Evolutionary conservation across 768 basidiomycete genomes (phyloP), one percentile per base, ranked within the genome.

Genomic region (Serendipita sp.): DNA sequence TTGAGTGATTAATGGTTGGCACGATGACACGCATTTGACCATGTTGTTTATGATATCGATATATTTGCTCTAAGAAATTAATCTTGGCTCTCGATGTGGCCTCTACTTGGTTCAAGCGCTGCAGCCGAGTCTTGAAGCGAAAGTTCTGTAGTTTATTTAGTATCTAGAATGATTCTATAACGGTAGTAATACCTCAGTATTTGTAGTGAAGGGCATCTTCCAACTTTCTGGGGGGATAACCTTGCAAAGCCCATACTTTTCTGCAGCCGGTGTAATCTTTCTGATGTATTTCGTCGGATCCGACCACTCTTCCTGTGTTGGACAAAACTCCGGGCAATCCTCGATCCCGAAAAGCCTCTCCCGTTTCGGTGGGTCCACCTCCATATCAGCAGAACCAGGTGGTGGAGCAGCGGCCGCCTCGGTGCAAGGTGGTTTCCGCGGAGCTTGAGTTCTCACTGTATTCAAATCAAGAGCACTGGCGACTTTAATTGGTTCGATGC

Each of bases 41-140:
- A 75, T 94, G 92, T 73, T 97, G 94, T 69, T 89, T 87, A 75
- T 98, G 96, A 74, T 88, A 99, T 69, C 91, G 87, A 75, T 94
- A 94, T 58, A 99, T 81, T 74, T 96, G 92, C 73, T 98, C 95
- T 68, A 97, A 76, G 75, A 96, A 98, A 77, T 96, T 98, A 73
- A 98, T 76, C 75, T 94, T 96, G 62, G 96, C 95, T 69, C 96
- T 80, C 66, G 93, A 94, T 40, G 94, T 89, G 15, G 96, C 96
- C 76, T 98, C 95, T 68, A 99, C 91, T 67, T 91, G 93, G 74
- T 97, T 97, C 70, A 99, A 79, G 67, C 89, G 84, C 74, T 96
- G 93, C 46, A 98, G 76, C 62, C 96, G 85, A 62, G 95, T 99
- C 75, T 90, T 91, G 77, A 99, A 99, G 58, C 91, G 88, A 76